These are phyloP conservation scores for Xylariaceae sp. DNA, from an alignment of 2,329 filamentous ascomycete species.

Conservation along the genomic window DNA sequence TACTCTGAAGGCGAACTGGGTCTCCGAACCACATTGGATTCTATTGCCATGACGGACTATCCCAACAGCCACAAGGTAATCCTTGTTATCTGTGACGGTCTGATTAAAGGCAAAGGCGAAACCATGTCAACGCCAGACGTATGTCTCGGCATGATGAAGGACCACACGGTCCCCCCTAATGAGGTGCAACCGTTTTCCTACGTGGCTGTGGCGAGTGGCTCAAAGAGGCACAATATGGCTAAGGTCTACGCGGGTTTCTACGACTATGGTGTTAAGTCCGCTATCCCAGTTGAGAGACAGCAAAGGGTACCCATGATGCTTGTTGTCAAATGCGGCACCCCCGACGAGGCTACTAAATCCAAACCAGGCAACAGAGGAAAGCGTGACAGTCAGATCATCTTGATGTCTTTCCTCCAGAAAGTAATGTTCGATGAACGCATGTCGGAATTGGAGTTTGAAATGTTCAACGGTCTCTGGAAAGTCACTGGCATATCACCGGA, in stretches of 20 bases:
- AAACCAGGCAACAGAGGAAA: constrained; percentile 98
- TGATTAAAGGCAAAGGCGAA: constrained; percentile 96
- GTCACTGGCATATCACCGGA: constrained; percentile 97
- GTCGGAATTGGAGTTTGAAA: constrained; percentile 98
- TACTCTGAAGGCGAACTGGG: constrained; percentile 96
- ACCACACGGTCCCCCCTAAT: constrained; percentile 72
- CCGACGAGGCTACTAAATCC: constrained; percentile 71
- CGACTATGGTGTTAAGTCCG: constrained; percentile 80
- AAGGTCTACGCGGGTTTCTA: constrained; percentile 98
- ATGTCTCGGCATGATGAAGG: constrained; percentile 88
- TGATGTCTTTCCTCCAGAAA: constrained; percentile 99
- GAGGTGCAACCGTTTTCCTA: constrained; percentile 91
- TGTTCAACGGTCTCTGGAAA: constrained; percentile 99
- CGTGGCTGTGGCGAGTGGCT: constrained; percentile 89
- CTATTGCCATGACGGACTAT: constrained; percentile 95
- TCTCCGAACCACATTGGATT: constrained; percentile 89
- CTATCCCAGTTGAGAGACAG: constrained; percentile 79
- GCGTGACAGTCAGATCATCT: constrained; percentile 96
- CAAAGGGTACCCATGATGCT: constrained; percentile 98
- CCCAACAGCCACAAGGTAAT: constrained; percentile 99
- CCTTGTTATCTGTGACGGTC: constrained; percentile 91
- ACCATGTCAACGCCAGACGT: constrained; percentile 82
- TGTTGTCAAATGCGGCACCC: constrained; percentile 92
- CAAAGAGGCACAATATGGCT: constrained; percentile 99
- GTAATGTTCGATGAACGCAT: constrained; percentile 99